Evolutionary conservation across 2,329 filamentous ascomycete genomes (phyloP).

Genomic region (Clarireedia homoeocarpa): DNA sequence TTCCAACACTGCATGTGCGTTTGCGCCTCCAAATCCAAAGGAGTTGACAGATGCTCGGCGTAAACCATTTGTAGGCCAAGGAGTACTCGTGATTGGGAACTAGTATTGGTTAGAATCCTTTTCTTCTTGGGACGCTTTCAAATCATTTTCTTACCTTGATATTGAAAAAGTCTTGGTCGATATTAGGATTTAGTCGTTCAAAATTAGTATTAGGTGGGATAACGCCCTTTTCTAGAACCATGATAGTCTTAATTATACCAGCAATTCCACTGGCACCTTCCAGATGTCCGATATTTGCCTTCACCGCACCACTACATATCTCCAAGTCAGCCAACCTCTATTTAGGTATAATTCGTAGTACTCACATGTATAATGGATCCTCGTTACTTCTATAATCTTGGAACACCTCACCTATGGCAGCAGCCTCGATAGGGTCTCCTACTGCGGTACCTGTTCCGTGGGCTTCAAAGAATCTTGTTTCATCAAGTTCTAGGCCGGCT

Average conservation of each 20-base stretch:
- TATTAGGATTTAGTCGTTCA: conserved; percentile 30
- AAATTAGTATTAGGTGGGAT: conserved; percentile 28
- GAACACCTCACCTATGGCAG: neutral
- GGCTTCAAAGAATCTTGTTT: conserved; percentile 11
- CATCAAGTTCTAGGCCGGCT: conserved; percentile 2
- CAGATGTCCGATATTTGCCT: conserved; percentile 23
- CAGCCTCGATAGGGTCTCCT: neutral
- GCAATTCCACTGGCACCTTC: conserved; percentile 25
- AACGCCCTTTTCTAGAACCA: conserved; percentile 22
- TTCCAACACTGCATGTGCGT: conserved; percentile 5
- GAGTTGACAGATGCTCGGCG: conserved; percentile 16
- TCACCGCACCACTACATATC: conserved; percentile 18
- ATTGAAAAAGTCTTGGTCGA: conserved; percentile 12
- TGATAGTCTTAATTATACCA: conserved; percentile 23
- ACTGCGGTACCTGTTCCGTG: conserved; percentile 10
- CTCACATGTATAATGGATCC: neutral
- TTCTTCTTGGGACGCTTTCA: neutral
- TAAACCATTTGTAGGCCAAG: conserved; percentile 1
- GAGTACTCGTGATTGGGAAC: neutral
- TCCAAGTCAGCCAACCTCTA: neutral
- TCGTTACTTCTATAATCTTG: neutral
- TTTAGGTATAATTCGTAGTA: neutral
- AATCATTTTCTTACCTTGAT: neutral
- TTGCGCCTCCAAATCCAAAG: conserved; percentile 41
- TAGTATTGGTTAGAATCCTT: conserved; percentile 17